Conservation (phyloP, 2,329 filamentous ascomycete species). For the Ilyonectria robusta region DNA sequence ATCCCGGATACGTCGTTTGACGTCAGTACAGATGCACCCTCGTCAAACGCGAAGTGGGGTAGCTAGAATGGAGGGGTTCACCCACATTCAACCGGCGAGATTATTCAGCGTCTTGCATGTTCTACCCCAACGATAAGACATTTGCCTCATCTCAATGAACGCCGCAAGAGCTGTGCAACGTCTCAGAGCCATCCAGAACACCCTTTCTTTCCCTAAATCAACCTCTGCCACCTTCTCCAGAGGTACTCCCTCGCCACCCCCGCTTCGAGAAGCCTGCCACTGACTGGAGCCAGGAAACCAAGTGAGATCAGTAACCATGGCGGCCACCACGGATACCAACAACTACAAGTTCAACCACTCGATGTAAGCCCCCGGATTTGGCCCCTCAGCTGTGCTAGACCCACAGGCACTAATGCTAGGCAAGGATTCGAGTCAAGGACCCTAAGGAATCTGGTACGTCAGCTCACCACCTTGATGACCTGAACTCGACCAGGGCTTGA, state of each 20-base stretch:
- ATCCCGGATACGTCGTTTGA: conserved; percentile 10
- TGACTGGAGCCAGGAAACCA: conserved; percentile 27
- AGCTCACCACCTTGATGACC: conserved; percentile 42
- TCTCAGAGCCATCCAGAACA: conserved; percentile 43
- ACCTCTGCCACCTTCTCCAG: conserved; percentile 10
- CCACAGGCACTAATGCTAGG: conserved; percentile 32
- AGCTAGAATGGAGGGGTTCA: conserved; percentile 23
- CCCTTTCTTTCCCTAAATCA: conserved; percentile 27
- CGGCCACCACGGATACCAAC: conserved; percentile 78
- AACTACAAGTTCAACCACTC: conserved; percentile 92
- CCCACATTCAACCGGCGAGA: conserved; percentile 10
- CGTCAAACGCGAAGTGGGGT: conserved; percentile 24
- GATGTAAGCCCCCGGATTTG: conserved; percentile 71
- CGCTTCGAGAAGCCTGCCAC: not conserved
- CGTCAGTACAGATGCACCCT: conserved; percentile 19
- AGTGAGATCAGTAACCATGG: conserved; percentile 65
- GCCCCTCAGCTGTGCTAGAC: not conserved
- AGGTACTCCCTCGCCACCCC: not conserved
- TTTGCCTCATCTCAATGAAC: conserved; percentile 42
- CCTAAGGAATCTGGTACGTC: conserved; percentile 80
- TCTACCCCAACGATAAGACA: conserved; percentile 25
- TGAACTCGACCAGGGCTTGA: not conserved
- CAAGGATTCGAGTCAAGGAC: conserved; percentile 95
- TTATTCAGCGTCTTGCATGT: not conserved
- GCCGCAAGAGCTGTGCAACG: conserved; percentile 43